These are phyloP conservation scores for Favolaschia claudopus DNA, from an alignment of 768 basidiomycete species.

Conservation along the genomic window DNA sequence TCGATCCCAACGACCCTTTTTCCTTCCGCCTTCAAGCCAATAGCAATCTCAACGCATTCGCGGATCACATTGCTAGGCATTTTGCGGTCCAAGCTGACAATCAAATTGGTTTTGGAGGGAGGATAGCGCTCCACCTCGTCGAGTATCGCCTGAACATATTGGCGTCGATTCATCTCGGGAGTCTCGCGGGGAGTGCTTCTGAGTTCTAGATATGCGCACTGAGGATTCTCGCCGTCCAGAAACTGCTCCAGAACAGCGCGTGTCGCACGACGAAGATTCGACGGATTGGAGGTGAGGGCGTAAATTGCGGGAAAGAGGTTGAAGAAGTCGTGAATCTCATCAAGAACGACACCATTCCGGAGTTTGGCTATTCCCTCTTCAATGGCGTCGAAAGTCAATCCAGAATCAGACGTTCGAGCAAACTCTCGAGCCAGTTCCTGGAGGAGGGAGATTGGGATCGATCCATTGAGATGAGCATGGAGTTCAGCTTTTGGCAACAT, in stretches of 20 bases:
- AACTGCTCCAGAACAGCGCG: conserved; percentile 75
- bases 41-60: conserved; percentile 67
- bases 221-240: conserved; percentile 54
- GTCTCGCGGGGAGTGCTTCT: conserved; percentile 79
- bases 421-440: conserved; percentile 65
- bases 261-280: conserved; percentile 61
- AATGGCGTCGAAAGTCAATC: conserved; percentile 32
- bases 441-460: conserved; percentile 72
- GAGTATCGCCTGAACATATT: conserved; percentile 73
- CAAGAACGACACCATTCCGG: conserved; percentile 46
- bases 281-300: conserved; percentile 70
- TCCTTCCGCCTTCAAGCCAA: conserved; percentile 60
- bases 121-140: conserved; percentile 66
- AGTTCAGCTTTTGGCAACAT: conserved; percentile 82
- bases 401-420: neutral
- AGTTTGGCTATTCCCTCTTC: conserved; percentile 46
- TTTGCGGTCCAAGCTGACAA: conserved; percentile 77
- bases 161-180: conserved; percentile 58
- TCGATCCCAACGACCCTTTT: conserved; percentile 79
- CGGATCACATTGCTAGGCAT: conserved; percentile 60
- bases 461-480: conserved; percentile 89
- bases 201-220: conserved; percentile 82
- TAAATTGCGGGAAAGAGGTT: conserved; percentile 50
- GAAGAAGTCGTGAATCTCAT: conserved; percentile 15
- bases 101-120: conserved; percentile 58